Base-by-base conservation (phyloP, 2,329 filamentous ascomycete species). In the Onygena corvina region DNA sequence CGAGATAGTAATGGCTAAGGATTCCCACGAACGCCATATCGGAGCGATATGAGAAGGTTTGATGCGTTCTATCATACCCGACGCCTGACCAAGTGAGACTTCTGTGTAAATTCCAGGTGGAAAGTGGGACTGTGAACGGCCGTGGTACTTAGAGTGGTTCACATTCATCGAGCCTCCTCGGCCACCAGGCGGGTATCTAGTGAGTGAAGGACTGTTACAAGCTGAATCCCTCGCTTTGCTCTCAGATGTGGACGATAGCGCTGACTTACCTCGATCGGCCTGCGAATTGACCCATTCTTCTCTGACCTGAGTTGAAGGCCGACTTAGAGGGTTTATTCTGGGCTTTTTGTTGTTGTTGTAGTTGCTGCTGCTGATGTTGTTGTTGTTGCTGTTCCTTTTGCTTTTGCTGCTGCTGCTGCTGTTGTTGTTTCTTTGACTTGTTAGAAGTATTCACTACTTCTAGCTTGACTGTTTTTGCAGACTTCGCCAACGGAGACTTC, bases 1-100 rank as follows among this genome's bases (percentile, higher is more conserved):
- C 2, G 45, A 52, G 7, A 73, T 42, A 16, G 51, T 61, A n/a
- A 72, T 49, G 3, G 60, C 60, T 6, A 72, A 53, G 1, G 65
- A 66, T 3, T 66, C 61, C 66, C 67, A 69, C 5, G 46, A 53
- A 23, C 52, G 62, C 71, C 70, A 74, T 11, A 54, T 54, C 1
- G 56, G 45, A 20, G 54, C 46, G 3, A 60, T 47, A 16, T 36
- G 21, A 16, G 46, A 7, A 9, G 12, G 34, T 18, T 38, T 35
- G 14, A 20, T 20, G 38, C 47, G 40, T 21, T 51, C 46, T 20
- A 36, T 27, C 49, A 47, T 47, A 33, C 36, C 44, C 7, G n/a
- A 18, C 9, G 34, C 11, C 12, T n/a, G 12, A 6, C 3, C 8
- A 4, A 14, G 12, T 12, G 47, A 9, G 16, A 33, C 31, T 18